Percentiles rank a stretch among this genome's conserved stretches.
phyloP scores from a whole-genome alignment of 306 rosid species.

The Ochetophila trinervis region DNA sequence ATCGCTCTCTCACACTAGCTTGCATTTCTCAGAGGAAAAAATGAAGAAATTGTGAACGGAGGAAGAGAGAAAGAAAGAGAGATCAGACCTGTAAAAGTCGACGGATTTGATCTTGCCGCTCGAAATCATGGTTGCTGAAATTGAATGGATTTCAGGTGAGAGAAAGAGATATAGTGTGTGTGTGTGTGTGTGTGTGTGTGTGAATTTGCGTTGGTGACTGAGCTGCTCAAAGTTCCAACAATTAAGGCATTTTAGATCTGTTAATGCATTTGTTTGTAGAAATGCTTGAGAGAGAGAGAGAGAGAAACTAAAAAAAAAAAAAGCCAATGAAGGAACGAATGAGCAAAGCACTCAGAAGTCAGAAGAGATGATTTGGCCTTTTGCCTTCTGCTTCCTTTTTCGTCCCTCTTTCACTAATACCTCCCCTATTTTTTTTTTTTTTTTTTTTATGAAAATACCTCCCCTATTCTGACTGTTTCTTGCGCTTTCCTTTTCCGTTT shows the following conservation, averaged over 20 bases:
- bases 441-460: no score
- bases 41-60: constrained; percentile 14
- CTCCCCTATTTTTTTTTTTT: no score
- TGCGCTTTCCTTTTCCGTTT: no score
- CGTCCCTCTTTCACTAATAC: background rate
- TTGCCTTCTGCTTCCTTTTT: background rate
- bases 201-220: background rate
- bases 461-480: no score
- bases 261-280: background rate
- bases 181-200: background rate
- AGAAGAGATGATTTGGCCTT: background rate
- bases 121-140: constrained; percentile 61
- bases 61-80: constrained; percentile 15
- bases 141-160: background rate
- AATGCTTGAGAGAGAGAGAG: constrained; percentile 7
- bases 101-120: constrained; percentile 82
- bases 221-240: constrained; percentile 29
- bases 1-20: background rate
- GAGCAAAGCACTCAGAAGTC: background rate
- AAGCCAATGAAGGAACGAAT: background rate
- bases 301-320: no score
- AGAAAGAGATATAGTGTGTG: constrained; percentile 15
- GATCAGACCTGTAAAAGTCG: constrained; percentile 88
- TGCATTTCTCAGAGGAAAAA: background rate
- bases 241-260: constrained; percentile 39